These are phyloP conservation scores for Tylopilus intermedius DNA, from an alignment of 768 basidiomycete species.

Conservation along the genomic window DNA sequence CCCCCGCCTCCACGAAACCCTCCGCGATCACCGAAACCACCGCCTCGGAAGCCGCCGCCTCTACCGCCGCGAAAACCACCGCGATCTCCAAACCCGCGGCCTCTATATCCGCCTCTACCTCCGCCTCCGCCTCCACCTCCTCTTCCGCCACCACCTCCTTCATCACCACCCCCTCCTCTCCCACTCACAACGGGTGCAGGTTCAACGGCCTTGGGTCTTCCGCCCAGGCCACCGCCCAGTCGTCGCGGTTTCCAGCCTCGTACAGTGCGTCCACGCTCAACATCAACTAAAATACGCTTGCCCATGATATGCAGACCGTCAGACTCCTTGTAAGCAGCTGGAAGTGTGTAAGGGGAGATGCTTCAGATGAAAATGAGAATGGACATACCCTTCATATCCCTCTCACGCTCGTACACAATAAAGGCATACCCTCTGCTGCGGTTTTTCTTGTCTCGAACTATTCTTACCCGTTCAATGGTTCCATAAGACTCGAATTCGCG, in stretches of 20 bases:
- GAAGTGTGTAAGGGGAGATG: constrained; percentile 16
- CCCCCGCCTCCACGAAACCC: constrained; percentile 39
- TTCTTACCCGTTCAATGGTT: constrained; percentile 88
- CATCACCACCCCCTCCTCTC: constrained; percentile 1
- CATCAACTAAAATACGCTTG: constrained; percentile 94
- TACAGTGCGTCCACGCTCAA: constrained; percentile 96
- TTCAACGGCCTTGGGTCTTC: constrained; percentile 80
- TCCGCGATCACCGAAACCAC: constrained; percentile 38
- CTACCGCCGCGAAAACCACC: constrained; percentile 40
- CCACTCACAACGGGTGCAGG: constrained; percentile 27
- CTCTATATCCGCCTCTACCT: constrained; percentile 41
- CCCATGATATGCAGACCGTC: constrained; percentile 95
- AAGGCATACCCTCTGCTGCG: constrained; percentile 93
- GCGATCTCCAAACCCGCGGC: constrained; percentile 34
- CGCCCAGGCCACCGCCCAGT: constrained; percentile 98
- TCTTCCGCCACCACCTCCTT: too few relatives aligned
- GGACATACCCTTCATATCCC: constrained; percentile 93
- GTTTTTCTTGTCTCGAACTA: constrained; percentile 86
- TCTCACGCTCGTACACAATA: constrained; percentile 94
- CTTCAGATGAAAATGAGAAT: constrained; percentile 10
- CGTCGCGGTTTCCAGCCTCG: constrained; percentile 98
- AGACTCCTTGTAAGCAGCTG: constrained; percentile 97
- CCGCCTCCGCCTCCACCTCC: constrained; percentile 14
- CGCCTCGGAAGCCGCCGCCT: constrained; percentile 43
- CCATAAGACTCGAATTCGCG: constrained; percentile 96